Evolutionary conservation across 352 stramenopile genomes (phyloP).

Genomic region (Phytophthora macrochlamydospora): DNA sequence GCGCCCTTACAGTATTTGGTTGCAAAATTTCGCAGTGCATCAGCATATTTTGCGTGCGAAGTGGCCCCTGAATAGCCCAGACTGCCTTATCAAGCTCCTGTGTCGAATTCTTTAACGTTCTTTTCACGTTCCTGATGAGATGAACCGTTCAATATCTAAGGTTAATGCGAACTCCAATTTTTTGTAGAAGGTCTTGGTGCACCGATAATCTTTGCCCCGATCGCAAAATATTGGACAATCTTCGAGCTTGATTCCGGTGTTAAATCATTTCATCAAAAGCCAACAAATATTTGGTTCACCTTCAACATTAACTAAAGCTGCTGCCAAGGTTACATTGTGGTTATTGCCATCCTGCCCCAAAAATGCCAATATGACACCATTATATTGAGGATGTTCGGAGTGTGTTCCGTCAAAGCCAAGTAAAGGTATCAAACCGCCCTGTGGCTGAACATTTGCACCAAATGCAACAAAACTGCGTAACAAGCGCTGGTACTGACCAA

Average conservation of each 20-base stretch:
- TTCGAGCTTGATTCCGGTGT: constrained; percentile 1
- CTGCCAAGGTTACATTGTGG: constrained; percentile 1
- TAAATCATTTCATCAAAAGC: constrained; percentile 1
- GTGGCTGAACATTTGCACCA: neutral
- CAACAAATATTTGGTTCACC: constrained; percentile 7
- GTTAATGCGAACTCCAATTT: neutral
- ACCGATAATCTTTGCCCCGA: constrained; percentile 2
- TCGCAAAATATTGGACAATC: constrained; percentile 1
- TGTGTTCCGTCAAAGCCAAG: constrained; percentile 16
- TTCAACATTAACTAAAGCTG: constrained; percentile 1
- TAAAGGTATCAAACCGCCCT: constrained; percentile 1
- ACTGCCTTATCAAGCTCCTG: neutral
- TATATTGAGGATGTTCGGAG: constrained; percentile 15
- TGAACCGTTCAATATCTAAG: neutral
- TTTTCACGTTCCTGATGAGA: neutral
- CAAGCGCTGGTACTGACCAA: too few relatives aligned
- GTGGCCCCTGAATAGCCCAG: constrained; percentile 1
- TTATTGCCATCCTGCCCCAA: constrained; percentile 10
- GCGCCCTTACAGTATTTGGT: too few relatives aligned
- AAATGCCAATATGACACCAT: neutral
- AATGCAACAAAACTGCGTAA: constrained; percentile 6
- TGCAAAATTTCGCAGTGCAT: too few relatives aligned
- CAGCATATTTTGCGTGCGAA: too few relatives aligned
- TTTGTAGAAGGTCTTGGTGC: neutral
- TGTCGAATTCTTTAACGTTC: neutral